phyloP scores from a whole-genome alignment of 108 stramenopile species.

The Conticribra guillardii region DNA sequence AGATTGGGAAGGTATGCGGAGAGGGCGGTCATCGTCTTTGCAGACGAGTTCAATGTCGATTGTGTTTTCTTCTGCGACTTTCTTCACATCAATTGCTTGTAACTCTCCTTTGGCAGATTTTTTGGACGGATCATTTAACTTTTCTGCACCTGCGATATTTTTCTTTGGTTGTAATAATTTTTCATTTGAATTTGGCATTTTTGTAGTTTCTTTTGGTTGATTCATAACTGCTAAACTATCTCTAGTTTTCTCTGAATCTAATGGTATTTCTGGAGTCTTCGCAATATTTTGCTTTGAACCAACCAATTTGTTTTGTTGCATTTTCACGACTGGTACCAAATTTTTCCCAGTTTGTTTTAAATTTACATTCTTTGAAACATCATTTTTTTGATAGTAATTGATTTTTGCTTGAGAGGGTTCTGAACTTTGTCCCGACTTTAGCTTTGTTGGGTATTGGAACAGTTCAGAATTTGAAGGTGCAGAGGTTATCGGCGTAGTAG shows the following conservation, averaged over 20 bases:
- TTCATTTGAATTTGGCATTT: neutral
- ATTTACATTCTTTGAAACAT: too few relatives aligned
- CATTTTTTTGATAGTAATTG: too few relatives aligned
- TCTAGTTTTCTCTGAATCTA: too few relatives aligned
- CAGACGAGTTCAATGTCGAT: conserved; percentile 39
- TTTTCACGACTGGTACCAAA: too few relatives aligned
- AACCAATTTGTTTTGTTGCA: neutral
- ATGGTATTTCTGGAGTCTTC: neutral
- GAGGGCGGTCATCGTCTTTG: conserved; percentile 15
- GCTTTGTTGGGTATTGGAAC: too few relatives aligned
- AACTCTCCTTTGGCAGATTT: conserved; percentile 17
- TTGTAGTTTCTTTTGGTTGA: neutral
- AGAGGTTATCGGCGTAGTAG: too few relatives aligned
- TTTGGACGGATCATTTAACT: too few relatives aligned
- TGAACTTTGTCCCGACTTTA: too few relatives aligned
- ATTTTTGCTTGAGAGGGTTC: too few relatives aligned
- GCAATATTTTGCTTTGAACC: neutral
- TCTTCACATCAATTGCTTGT: conserved; percentile 41
- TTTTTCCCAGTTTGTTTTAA: too few relatives aligned
- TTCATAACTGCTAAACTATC: neutral
- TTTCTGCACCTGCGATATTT: neutral
- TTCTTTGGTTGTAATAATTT: neutral
- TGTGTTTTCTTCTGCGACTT: conserved; percentile 36
- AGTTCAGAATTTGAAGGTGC: too few relatives aligned
- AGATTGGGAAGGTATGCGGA: conserved; percentile 5